These are phyloP conservation scores for Pestalotiopsis sp. DNA, from an alignment of 2,329 filamentous ascomycete species.

Conservation along the genomic window DNA sequence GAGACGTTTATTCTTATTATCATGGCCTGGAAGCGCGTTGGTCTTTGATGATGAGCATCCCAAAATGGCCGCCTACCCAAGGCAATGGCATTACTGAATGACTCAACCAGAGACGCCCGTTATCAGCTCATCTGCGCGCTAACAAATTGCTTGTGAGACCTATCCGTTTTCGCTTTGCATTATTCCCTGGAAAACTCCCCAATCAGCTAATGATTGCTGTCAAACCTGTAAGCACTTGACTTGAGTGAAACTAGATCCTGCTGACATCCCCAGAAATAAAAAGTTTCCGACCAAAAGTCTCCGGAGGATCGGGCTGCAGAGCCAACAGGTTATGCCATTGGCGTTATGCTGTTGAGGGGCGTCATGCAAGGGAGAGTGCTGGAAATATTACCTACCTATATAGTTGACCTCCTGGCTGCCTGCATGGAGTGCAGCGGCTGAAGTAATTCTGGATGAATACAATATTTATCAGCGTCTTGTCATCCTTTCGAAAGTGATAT, in stretches of 20 bases:
- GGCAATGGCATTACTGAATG: no score
- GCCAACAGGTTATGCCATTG: background rate
- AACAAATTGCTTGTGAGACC: background rate
- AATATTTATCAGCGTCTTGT: background rate
- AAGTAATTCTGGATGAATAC: background rate
- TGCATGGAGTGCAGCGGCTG: background rate
- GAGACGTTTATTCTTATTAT: no score
- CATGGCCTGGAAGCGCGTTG: no score
- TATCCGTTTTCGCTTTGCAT: background rate
- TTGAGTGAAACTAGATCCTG: background rate
- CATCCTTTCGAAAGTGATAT: background rate
- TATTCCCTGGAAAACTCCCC: background rate
- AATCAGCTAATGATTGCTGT: background rate
- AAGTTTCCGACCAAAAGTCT: background rate
- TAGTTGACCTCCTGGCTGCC: background rate
- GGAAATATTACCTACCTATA: background rate
- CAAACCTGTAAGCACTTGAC: background rate
- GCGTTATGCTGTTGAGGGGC: background rate
- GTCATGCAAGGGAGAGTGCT: background rate
- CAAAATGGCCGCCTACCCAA: no score
- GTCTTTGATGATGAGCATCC: no score
- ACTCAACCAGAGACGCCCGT: background rate
- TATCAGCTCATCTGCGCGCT: background rate
- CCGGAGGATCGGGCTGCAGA: background rate
- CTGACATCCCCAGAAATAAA: background rate